Evolutionary conservation across 2,329 filamentous ascomycete genomes (phyloP), one percentile per base, ranked within the genome.

Genomic region (Paecilomyces niveus): DNA sequence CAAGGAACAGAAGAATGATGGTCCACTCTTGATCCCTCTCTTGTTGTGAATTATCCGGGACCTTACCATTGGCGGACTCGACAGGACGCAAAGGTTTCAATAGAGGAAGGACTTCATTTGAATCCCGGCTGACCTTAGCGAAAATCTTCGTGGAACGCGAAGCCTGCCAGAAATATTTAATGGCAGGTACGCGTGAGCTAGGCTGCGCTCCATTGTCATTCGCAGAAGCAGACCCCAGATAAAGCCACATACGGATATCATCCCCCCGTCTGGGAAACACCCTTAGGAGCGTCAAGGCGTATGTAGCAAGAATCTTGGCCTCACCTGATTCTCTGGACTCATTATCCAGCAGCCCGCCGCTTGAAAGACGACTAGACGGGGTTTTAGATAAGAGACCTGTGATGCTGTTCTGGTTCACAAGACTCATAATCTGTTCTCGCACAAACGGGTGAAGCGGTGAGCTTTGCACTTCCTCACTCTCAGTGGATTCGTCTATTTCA

Each of bases 221-320:
- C 21, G 63, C 76, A 61, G 63, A 69, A 3, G 89, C 80, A 51
- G 88, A 85, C 0, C 91, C 89, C 49, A 94, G 81, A 68, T 94
- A 97, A 0, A 97, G 79, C 77, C 91, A 93, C 90, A 97, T 96
- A 22, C 92, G 88, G 60, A 97, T 95, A 59, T 97, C 92, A 68
- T 97, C 92, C 3, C 87, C 87, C 59, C 85, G 83, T 6, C 81
- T 78, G 8, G 93, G 92, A 64, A 97, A 97, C 65, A 92, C 92
- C 59, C 89, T 85, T 3, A 97, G 78, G 2, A 99, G 77, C 0
- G 90, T 92, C 45, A 97, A 79, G 2, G 92, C 90, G 69, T 96
- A 97, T 29, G 89, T 90, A 11, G 93, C 91, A 45, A 96, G 79
- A 11, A 90, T 78, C 64, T 88, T 89, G 1, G 89, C 87, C 68